phyloP scores from a whole-genome alignment of 352 stramenopile species.

The Pythium coloratum region DNA sequence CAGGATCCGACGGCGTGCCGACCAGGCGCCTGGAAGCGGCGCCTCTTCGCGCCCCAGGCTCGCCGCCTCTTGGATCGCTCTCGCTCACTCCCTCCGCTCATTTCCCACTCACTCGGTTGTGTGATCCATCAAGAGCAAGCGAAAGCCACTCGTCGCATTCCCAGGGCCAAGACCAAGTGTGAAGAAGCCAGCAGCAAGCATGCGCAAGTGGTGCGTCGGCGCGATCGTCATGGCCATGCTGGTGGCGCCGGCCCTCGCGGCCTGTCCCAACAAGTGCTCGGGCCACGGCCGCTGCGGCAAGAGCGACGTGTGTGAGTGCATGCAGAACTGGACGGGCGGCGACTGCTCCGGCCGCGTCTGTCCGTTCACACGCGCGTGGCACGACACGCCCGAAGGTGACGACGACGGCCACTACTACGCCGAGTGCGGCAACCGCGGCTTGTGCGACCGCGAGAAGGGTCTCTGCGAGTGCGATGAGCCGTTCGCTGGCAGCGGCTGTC shows the following conservation, averaged over 20 bases:
- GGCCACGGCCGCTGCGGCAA: slow-evolving; percentile 79
- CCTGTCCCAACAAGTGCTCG: slow-evolving; percentile 86
- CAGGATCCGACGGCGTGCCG: background rate
- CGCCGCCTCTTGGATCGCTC: background rate
- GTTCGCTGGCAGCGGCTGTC: slow-evolving; percentile 73
- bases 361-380: slow-evolving; percentile 45
- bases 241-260: slow-evolving; percentile 23
- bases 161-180: background rate
- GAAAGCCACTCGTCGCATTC: background rate
- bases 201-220: slow-evolving; percentile 40
- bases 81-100: background rate
- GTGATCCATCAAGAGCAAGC: background rate
- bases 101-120: background rate
- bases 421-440: slow-evolving; percentile 72
- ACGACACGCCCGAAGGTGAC: slow-evolving; percentile 39
- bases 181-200: slow-evolving; percentile 13
- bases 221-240: slow-evolving; percentile 34
- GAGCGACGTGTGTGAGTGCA: slow-evolving; percentile 81
- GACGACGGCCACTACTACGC: slow-evolving; percentile 66
- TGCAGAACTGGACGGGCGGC: slow-evolving; percentile 71
- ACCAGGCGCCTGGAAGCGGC: background rate
- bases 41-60: slow-evolving; percentile 9
- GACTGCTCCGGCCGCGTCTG: slow-evolving; percentile 49
- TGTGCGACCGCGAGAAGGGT: slow-evolving; percentile 74
- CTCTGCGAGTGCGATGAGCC: slow-evolving; percentile 59